Base-by-base conservation (phyloP, 1,284 basidiomycete genomes). In the Rhodotorula glutinis region DNA sequence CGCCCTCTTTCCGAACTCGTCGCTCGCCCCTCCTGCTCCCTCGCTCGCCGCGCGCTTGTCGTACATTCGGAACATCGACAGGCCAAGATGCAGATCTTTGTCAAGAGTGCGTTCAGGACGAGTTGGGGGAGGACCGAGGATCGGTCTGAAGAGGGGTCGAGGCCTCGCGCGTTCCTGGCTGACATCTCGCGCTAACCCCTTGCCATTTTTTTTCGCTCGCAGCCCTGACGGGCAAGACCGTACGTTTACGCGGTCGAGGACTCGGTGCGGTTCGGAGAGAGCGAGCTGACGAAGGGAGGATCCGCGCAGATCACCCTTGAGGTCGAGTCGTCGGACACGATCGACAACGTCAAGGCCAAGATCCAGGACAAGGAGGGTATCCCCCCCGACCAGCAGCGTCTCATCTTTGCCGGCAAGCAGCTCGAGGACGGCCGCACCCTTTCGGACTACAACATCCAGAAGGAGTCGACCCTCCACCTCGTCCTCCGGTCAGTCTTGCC, bases 361-460 rank as follows among this genome's bases (percentile, higher is more conserved):
- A 84, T 84, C 78, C 83, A 73, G 57, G 72, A 73, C 70, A 73
- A 73, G 67, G 70, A 72, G 59, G 66, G 70, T 56, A 71, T 74
- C 61, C 91, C 91, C 71, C 91, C 91, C 73, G 91, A 93, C 82
- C 91, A 94, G 81, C 91, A 94, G 79, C 90, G 91, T 77, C 85
- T 93, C 74, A 95, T 95, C 82, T 95, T 94, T 76, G 91, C 74
- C 73, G 91, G 92, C 75, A 95, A 94, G 85, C 92, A 95, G 81
- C 88, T 97, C 75, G 93, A 96, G 82, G 93, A 97, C 80, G 93
- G 93, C 69, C 89, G 92, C 77, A 96, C 92, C 52, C 84, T 96
- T 67, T 88, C 85, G 76, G 93, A 96, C 83, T 96, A 96, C 84
- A 95, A 95, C 85, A 96, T 96, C 82, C 95, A 98, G 85, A 98